Evolutionary conservation across 164 flowering plant species (phyloP).

Genomic region (Stephania cephalantha): DNA sequence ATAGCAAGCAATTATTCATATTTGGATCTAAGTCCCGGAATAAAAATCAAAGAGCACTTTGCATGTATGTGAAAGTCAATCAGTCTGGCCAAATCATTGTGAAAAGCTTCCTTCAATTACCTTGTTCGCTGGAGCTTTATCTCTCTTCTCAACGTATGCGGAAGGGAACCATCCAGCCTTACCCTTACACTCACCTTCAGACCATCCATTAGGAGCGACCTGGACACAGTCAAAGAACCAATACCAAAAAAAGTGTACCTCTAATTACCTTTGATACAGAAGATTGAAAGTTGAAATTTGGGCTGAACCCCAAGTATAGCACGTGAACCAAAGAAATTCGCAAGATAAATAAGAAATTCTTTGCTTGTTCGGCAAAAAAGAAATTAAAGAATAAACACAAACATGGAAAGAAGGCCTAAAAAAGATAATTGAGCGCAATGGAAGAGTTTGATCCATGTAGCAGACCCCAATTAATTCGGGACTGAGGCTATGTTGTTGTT

Average conservation of each 20-base stretch:
- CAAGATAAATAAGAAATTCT: not conserved
- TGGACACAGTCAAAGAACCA: constrained; percentile 10
- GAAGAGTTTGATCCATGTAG: no score
- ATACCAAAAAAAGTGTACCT: not conserved
- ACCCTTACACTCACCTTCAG: constrained; percentile 79
- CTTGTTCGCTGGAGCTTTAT: constrained; percentile 37
- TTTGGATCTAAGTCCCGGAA: not conserved
- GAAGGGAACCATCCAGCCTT: constrained; percentile 89
- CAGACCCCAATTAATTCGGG: no score
- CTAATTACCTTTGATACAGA: not conserved
- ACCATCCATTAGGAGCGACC: constrained; percentile 80
- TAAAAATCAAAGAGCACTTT: not conserved
- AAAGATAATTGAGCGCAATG: not conserved
- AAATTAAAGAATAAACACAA: not conserved
- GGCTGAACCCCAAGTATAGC: not conserved
- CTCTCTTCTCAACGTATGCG: constrained; percentile 59
- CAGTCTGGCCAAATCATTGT: not conserved
- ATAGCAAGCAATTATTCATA: not conserved
- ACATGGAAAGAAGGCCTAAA: not conserved
- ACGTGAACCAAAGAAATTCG: not conserved
- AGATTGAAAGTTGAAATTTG: not conserved
- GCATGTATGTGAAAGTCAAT: not conserved
- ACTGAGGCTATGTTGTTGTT: no score
- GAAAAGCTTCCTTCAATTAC: constrained; percentile 12
- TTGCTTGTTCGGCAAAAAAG: not conserved